Conservation (phyloP, 257 asterid species). For the Solanum tarapatanum region DNA sequence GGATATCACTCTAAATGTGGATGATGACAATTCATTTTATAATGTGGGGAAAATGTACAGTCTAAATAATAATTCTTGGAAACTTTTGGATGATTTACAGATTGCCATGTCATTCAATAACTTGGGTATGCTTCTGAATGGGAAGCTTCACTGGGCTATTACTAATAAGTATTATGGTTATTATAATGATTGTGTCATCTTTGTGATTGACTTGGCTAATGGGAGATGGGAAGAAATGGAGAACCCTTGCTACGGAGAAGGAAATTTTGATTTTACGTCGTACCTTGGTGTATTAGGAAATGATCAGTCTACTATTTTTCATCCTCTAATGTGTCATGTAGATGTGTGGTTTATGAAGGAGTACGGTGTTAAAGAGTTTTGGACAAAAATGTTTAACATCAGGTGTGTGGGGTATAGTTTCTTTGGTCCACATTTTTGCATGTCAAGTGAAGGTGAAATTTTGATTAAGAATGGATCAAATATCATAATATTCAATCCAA, state of each 20-base stretch:
- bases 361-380: background rate
- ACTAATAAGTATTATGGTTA: background rate
- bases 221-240: background rate
- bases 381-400: background rate
- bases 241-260: background rate
- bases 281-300: slow-evolving; percentile 23
- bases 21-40: background rate
- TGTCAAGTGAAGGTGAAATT: background rate
- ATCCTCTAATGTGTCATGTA: background rate
- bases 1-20: background rate
- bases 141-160: background rate
- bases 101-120: background rate
- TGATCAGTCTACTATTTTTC: slow-evolving; percentile 20
- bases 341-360: background rate
- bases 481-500: background rate
- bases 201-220: background rate
- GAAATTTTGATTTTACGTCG: background rate
- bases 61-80: background rate
- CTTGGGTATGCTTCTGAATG: background rate
- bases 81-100: background rate
- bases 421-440: background rate
- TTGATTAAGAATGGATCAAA: background rate
- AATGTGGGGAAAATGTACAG: background rate
- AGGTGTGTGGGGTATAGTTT: background rate
- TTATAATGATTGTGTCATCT: background rate